Evolutionary conservation across 2,329 filamentous ascomycete genomes (phyloP).

Genomic region (Pseudogymnoascus sp.): DNA sequence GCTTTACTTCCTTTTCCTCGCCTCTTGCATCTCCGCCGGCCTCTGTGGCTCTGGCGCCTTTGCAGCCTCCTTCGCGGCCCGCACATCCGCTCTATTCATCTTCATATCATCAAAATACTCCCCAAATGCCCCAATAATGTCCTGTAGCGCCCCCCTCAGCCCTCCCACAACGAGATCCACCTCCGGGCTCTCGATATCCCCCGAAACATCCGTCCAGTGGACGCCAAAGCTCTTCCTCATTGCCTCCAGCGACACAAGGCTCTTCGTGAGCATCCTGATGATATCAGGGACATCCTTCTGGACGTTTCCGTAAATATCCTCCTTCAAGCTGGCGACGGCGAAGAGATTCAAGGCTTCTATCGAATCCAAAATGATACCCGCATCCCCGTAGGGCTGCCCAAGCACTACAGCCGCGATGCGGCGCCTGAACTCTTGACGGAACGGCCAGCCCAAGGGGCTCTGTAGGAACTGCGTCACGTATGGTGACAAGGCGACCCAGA

Average conservation of each 20-base stretch:
- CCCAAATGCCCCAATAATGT: constrained; percentile 66
- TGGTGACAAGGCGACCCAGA: constrained; percentile 35
- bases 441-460: constrained; percentile 56
- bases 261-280: constrained; percentile 64
- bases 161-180: constrained; percentile 64
- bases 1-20: constrained; percentile 10
- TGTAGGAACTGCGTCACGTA: constrained; percentile 33
- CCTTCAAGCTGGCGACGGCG: constrained; percentile 64
- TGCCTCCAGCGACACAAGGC: constrained; percentile 62
- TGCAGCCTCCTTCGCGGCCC: constrained; percentile 57
- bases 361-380: constrained; percentile 63
- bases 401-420: constrained; percentile 63
- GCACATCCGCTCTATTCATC: constrained; percentile 64
- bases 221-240: constrained; percentile 55
- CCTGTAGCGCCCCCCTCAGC: constrained; percentile 58
- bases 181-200: constrained; percentile 51
- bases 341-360: constrained; percentile 64
- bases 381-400: constrained; percentile 66
- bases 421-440: constrained; percentile 63
- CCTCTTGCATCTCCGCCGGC: constrained; percentile 26
- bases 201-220: constrained; percentile 75
- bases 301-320: constrained; percentile 84
- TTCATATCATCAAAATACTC: constrained; percentile 66
- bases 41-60: background rate
- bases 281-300: constrained; percentile 71